These are phyloP conservation scores for Tetracladium setigerum DNA, from an alignment of 495 filamentous ascomycete species.

Conservation along the genomic window DNA sequence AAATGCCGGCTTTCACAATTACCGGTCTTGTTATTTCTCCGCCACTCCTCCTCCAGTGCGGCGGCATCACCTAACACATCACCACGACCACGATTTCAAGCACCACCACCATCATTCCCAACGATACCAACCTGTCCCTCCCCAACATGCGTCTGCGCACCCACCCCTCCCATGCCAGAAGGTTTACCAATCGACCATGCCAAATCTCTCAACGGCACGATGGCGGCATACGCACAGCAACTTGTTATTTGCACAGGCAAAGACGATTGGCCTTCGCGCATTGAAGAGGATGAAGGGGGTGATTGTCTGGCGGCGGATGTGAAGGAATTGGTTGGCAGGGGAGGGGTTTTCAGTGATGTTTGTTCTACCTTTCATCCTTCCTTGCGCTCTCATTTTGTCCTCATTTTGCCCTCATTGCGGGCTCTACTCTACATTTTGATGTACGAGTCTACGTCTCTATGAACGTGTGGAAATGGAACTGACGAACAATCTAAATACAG, in stretches of 20 bases:
- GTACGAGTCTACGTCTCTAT: no score
- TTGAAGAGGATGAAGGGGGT: constrained; percentile 42
- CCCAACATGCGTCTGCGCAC: constrained; percentile 62
- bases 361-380: constrained; percentile 7
- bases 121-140: constrained; percentile 48
- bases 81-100: background rate
- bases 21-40: background rate
- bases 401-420: no score
- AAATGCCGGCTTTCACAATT: no score
- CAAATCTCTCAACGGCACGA: constrained; percentile 61
- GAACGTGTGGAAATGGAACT: no score
- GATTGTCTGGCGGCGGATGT: constrained; percentile 64
- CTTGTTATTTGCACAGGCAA: constrained; percentile 75
- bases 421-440: background rate
- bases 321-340: constrained; percentile 57
- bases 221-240: constrained; percentile 74
- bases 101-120: constrained; percentile 13
- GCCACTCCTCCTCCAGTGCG: background rate
- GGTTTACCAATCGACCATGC: constrained; percentile 69
- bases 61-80: background rate
- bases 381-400: background rate
- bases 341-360: constrained; percentile 59
- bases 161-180: constrained; percentile 54
- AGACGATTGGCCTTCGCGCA: constrained; percentile 73
- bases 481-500: constrained; percentile 41